Evolutionary conservation across 2,329 filamentous ascomycete genomes (phyloP), one percentile per base, ranked within the genome.

Genomic region (Cordyceps farinosa): DNA sequence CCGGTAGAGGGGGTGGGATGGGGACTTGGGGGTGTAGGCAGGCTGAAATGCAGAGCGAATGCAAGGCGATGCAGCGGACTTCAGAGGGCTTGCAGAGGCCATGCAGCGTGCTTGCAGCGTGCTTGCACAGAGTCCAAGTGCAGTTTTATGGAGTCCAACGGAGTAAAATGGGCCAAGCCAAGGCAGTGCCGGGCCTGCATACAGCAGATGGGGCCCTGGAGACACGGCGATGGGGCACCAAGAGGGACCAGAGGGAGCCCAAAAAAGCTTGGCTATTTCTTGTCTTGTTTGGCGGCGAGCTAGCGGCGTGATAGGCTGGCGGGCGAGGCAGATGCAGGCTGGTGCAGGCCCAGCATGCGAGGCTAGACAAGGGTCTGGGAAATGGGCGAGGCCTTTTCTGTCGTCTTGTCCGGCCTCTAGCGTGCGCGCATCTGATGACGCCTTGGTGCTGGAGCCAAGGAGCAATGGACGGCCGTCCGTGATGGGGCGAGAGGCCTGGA

Each of bases 231-330:
- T 40, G 38, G 44, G 44, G 44, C n/a, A 17, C 17, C 27, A 47
- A 55, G 51, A 55, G 32, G 17, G 59, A 50, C 27, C 36, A 55
- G 51, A 55, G 32, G 17, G 59, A 50, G 40, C 50, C 50, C 32
- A 62, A 55, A 55, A 62, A 62, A 62, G 60, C 60, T 62, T 62
- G 60, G 60, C 60, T 55, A 48, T 55, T 55, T 38, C 51, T 62
- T 55, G 60, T 55, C 60, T 55, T 55, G 50, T 54, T 55, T 62
- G 60, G 45, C 47, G 51, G 32, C 60, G 32, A 55, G 32, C 47
- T 27, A 42, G 32, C 30, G 11, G 27, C 50, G 29, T 53, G 40
- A 54, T 61, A 53, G 40, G 57, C 48, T 59, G 56, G 45, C 40
- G 5, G 45, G 34, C 34, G 56, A 34, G 13, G 22, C 34, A 36